phyloP scores from a whole-genome alignment of 352 stramenopile genomes.

The Phytopythium cucurbitacearum region DNA sequence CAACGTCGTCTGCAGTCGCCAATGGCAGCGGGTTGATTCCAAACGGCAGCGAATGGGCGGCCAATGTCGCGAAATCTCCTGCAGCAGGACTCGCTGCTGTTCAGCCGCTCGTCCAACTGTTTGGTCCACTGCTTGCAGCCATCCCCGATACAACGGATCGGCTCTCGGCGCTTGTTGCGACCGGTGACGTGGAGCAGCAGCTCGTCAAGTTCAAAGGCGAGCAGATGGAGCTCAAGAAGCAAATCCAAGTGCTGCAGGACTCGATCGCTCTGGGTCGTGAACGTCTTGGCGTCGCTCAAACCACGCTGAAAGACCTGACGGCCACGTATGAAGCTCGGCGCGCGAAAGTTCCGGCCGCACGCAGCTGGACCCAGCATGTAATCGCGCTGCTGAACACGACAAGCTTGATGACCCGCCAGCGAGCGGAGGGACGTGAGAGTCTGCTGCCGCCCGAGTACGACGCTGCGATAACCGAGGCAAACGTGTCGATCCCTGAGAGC shows the following conservation, averaged over 20 bases:
- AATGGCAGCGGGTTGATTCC: too few species aligned
- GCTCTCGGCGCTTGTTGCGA: slow-evolving; percentile 50
- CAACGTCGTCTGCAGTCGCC: too few species aligned
- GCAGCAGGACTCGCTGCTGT: not conserved
- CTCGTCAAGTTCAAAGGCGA: slow-evolving; percentile 69
- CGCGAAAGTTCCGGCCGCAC: slow-evolving; percentile 48
- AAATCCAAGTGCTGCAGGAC: slow-evolving; percentile 61
- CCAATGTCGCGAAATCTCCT: not conserved
- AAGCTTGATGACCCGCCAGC: slow-evolving; percentile 24
- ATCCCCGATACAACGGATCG: slow-evolving; percentile 43
- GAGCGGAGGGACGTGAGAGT: slow-evolving; percentile 9
- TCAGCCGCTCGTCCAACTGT: not conserved
- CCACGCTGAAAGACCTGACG: slow-evolving; percentile 53
- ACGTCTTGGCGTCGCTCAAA: slow-evolving; percentile 46
- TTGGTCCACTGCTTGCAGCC: slow-evolving; percentile 22
- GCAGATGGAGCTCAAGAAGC: slow-evolving; percentile 61
- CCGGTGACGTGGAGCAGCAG: slow-evolving; percentile 67
- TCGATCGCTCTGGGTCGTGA: slow-evolving; percentile 63
- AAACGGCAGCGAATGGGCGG: not conserved
- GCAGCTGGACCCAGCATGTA: slow-evolving; percentile 49
- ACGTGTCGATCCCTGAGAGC: not conserved
- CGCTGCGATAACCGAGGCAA: slow-evolving; percentile 29
- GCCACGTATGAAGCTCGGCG: slow-evolving; percentile 62
- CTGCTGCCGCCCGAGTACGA: slow-evolving; percentile 45
- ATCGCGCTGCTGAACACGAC: slow-evolving; percentile 53